phyloP scores from a whole-genome alignment of 2,329 filamentous ascomycete genomes.

The Ophiostoma sp. region DNA sequence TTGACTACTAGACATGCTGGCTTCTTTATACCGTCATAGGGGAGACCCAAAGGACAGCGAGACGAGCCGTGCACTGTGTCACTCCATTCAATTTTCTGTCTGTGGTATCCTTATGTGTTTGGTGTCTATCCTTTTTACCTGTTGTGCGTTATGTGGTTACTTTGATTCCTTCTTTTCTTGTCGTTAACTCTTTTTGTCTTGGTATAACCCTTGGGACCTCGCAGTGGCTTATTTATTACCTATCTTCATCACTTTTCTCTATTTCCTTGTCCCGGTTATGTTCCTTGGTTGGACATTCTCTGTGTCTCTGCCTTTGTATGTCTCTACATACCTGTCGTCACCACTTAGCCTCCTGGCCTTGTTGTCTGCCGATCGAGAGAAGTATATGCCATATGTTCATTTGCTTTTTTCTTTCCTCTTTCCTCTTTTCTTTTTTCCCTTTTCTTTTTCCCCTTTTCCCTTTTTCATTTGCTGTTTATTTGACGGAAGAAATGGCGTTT shows the following conservation, averaged over 20 bases:
- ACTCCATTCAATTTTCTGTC: not conserved
- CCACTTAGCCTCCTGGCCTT: not conserved
- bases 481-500: conserved; percentile 10
- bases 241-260: not conserved
- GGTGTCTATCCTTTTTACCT: not conserved
- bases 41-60: no score
- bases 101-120: conserved; percentile 19
- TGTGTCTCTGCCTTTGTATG: not conserved
- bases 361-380: not conserved
- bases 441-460: not conserved
- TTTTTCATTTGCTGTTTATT: not conserved
- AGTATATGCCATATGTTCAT: not conserved
- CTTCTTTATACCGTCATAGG: no score
- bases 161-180: conserved; percentile 16
- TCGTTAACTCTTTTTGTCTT: conserved; percentile 9
- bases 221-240: conserved; percentile 15
- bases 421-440: not conserved
- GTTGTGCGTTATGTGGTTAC: conserved; percentile 2
- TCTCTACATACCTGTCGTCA: not conserved
- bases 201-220: conserved; percentile 13
- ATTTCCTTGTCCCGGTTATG: not conserved
- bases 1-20: not conserved
- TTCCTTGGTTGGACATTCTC: not conserved
- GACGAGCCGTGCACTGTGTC: not conserved
- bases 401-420: not conserved